These are phyloP conservation scores for Neoboletus brunneissimus DNA, from an alignment of 768 basidiomycete species.

Conservation along the genomic window DNA sequence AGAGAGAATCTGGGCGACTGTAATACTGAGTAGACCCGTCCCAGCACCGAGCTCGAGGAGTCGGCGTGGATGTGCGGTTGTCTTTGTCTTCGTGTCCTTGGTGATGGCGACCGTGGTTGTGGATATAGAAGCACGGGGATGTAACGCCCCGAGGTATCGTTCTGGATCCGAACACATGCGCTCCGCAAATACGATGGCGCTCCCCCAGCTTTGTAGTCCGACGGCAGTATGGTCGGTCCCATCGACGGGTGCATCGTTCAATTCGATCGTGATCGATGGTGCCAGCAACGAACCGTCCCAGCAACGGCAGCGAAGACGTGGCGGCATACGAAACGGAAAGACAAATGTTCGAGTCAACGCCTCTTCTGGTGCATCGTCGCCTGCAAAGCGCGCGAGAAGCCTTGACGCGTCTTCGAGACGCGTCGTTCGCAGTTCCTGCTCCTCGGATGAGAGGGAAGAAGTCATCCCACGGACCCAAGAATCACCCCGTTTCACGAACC, in stretches of 20 bases:
- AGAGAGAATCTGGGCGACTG: slow-evolving; percentile 48
- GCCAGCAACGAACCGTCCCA: neutral
- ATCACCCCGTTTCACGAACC: slow-evolving; percentile 60
- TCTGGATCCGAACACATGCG: slow-evolving; percentile 51
- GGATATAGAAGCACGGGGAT: neutral
- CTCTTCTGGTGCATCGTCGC: slow-evolving; percentile 40
- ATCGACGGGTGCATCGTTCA: slow-evolving; percentile 69
- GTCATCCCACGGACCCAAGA: slow-evolving; percentile 38
- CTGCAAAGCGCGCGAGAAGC: slow-evolving; percentile 53
- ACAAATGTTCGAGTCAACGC: slow-evolving; percentile 51
- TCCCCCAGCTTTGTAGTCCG: slow-evolving; percentile 84
- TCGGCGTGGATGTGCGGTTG: slow-evolving; percentile 25
- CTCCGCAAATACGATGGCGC: slow-evolving; percentile 68
- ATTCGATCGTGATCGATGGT: slow-evolving; percentile 43
- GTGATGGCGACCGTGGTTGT: neutral
- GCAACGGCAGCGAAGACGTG: neutral
- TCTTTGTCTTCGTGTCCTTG: neutral
- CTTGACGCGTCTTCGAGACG: slow-evolving; percentile 57
- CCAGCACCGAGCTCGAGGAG: slow-evolving; percentile 84
- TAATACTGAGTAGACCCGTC: slow-evolving; percentile 79
- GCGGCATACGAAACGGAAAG: slow-evolving; percentile 36
- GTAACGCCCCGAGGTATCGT: slow-evolving; percentile 35
- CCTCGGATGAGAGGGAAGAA: slow-evolving; percentile 31
- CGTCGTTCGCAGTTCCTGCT: slow-evolving; percentile 39
- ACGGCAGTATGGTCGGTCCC: slow-evolving; percentile 72